Base-by-base conservation (phyloP, 371 early-diverging fungal genomes). In the Furculomyces boomerangus region DNA sequence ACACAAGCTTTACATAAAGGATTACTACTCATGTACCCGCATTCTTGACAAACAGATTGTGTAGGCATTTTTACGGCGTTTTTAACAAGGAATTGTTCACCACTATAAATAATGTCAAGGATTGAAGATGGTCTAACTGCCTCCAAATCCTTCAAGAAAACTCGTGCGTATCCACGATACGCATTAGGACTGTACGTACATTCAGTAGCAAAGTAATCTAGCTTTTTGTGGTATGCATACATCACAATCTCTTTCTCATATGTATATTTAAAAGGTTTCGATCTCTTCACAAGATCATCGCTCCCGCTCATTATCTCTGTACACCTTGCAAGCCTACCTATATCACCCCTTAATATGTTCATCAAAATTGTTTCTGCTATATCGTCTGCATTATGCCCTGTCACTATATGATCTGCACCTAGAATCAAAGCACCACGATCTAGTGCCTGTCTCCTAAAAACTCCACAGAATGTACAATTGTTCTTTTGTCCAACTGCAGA, bases 201-300 rank as follows among this genome's bases (percentile, higher is more conserved):
- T 68, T 99, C 99, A 2, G 99, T 98, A 8, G 98, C 95, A 59
- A 99, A 99, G 73, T 99, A 99, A 63, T 93, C 93, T 30, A 99
- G 76, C 50, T 96, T 90, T 67, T 92, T 90, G 64, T 91, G 91
- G 67, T 97, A 98, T n/a, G 99, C 99, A 64, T 99, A 93, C 93
- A 99, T 91, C 61, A 99, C 99, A 60, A 99, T 99, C 61, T 99
- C 99, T 72, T 99, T 99, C 70, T 99, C 99, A 61, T 98, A 99
- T 0, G 95, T 93, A 64, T 93, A 93, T 65, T 97, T 98, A 74
- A 99, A 95, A 1, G 99, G 99, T 73, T 99, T 99, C 30, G 93
- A 90, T 59, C 99, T 74, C 54, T 74, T 79, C 51, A 88, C 77
- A 55, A 71, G 68, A 57, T 80, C 68, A 71, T 76, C 64, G 55